A percentile compares a stretch with the other conserved stretches of the same genome.
Evolutionary conservation across 2,329 filamentous ascomycete species (phyloP).

Genomic region (Diplocarpon rosae): DNA sequence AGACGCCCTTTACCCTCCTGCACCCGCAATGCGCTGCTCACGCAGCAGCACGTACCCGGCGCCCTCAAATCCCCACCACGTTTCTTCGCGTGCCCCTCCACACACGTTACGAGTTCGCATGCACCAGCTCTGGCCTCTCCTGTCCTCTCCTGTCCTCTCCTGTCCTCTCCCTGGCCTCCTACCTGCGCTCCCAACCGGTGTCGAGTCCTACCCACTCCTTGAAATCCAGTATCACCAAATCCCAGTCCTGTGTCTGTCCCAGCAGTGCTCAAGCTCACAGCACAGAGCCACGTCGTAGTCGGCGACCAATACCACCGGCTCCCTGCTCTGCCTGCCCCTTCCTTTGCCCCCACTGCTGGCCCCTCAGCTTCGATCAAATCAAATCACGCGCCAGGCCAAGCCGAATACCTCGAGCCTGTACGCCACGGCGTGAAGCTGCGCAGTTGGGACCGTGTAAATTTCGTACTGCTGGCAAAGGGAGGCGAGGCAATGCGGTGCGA

Average conservation of each 20-base stretch:
- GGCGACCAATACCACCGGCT: constrained; percentile 17
- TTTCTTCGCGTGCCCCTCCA: constrained; percentile 26
- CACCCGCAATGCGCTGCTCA: constrained; percentile 12
- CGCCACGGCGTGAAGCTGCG: constrained; percentile 9
- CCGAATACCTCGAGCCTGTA: constrained; percentile 2
- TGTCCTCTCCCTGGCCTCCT: constrained; percentile 4
- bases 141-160: neutral
- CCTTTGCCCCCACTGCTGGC: constrained; percentile 4
- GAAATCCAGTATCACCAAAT: constrained; percentile 5
- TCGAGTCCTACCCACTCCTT: constrained; percentile 3
- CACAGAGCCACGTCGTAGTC: constrained; percentile 13
- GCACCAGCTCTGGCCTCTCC: constrained; percentile 8
- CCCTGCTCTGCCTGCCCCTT: neutral
- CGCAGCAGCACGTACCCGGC: constrained; percentile 18
- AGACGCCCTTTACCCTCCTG: constrained; percentile 10
- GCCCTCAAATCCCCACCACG: constrained; percentile 21
- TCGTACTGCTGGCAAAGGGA: neutral
- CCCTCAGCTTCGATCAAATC: constrained; percentile 1
- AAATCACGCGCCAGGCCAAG: constrained; percentile 13
- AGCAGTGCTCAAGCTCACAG: constrained; percentile 9
- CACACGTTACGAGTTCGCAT: constrained; percentile 25
- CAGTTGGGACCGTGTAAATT: constrained; percentile 1
- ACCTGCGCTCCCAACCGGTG: constrained; percentile 2
- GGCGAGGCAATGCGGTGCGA: constrained; percentile 14
- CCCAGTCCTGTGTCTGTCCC: constrained; percentile 6